Percentiles rank a stretch among this genome's conserved stretches.
These are phyloP conservation scores for Alternaria ventricosa DNA, from an alignment of 2,329 filamentous ascomycete species.

Conservation along the genomic window DNA sequence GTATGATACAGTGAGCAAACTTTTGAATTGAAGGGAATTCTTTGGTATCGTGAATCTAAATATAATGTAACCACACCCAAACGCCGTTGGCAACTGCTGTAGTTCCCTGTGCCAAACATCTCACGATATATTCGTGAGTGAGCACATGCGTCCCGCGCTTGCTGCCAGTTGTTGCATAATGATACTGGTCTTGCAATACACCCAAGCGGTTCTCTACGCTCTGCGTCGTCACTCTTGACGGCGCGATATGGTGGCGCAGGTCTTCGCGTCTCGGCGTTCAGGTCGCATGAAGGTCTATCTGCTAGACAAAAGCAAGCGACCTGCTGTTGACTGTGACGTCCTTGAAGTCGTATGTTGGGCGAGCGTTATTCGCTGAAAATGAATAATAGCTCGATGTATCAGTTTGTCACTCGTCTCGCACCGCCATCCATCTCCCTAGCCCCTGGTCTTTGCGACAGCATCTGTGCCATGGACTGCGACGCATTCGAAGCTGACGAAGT, in stretches of 20 bases:
- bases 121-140: neutral
- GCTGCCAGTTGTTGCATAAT: neutral
- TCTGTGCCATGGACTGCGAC: slow-evolving; percentile 35
- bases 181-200: neutral
- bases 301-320: neutral
- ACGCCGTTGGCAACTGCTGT: neutral
- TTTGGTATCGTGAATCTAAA: neutral
- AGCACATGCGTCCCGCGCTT: neutral
- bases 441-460: slow-evolving; percentile 31
- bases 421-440: neutral
- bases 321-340: neutral
- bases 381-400: neutral
- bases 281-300: neutral
- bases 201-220: neutral
- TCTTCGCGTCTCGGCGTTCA: neutral
- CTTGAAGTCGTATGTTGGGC: neutral
- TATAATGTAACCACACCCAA: neutral
- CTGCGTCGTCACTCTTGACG: neutral
- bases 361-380: neutral
- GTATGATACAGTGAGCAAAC: neutral
- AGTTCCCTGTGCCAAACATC: neutral
- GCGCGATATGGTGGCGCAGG: neutral
- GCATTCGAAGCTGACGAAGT: slow-evolving; percentile 24
- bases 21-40: neutral
- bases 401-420: slow-evolving; percentile 3